Evolutionary conservation across 2,329 filamentous ascomycete species (phyloP).

Genomic region (Verticillium alfalfae): DNA sequence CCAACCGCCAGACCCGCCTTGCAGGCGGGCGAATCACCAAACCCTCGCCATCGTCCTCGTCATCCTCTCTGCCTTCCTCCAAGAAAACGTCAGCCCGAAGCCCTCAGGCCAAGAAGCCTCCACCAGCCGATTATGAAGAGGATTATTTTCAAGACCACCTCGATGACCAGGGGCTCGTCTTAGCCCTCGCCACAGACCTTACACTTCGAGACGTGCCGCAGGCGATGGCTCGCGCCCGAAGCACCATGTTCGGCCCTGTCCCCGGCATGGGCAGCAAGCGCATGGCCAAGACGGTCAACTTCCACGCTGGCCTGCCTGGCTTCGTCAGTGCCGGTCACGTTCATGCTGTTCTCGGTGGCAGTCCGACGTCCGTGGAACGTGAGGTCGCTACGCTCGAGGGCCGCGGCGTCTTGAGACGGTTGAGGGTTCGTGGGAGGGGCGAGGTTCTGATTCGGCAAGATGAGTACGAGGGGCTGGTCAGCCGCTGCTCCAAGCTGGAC

Average conservation of each 20-base stretch:
- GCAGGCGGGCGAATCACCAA: neutral
- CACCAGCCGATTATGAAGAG: constrained; percentile 13
- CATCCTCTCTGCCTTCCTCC: neutral
- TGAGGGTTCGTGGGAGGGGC: constrained; percentile 58
- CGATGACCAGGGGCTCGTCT: constrained; percentile 53
- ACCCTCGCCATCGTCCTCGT: neutral
- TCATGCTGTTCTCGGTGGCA: constrained; percentile 51
- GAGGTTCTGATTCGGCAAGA: constrained; percentile 57
- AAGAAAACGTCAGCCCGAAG: neutral
- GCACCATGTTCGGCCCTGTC: constrained; percentile 58
- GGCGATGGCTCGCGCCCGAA: constrained; percentile 57
- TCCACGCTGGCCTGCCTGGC: constrained; percentile 52
- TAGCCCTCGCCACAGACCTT: constrained; percentile 48
- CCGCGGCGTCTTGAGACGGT: constrained; percentile 52
- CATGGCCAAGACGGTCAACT: constrained; percentile 59
- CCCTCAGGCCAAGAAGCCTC: constrained; percentile 5
- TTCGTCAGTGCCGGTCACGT: constrained; percentile 63
- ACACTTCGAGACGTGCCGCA: constrained; percentile 58
- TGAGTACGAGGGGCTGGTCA: constrained; percentile 48
- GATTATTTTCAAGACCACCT: constrained; percentile 40
- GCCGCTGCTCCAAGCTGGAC: constrained; percentile 19
- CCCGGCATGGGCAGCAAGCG: constrained; percentile 63
- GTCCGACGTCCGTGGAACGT: constrained; percentile 60
- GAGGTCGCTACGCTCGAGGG: constrained; percentile 58
- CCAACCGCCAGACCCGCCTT: neutral